Conservation (phyloP, 2,329 filamentous ascomycete genomes). For the Penicillium occitanis region DNA sequence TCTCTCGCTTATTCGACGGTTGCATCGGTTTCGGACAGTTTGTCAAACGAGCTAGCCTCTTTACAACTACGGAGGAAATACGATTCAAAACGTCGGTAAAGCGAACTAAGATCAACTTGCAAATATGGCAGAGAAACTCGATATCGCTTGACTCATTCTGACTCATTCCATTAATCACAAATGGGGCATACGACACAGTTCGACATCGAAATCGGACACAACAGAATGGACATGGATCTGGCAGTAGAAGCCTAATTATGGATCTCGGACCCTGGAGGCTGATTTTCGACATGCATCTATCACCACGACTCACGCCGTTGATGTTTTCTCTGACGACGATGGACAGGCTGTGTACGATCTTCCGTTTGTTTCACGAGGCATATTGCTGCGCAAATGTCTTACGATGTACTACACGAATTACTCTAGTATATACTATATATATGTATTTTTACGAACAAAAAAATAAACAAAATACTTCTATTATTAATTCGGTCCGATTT, state of each 20-base stretch:
- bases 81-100: not conserved
- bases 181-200: not conserved
- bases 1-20: not conserved
- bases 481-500: not conserved
- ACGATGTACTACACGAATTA: constrained; percentile 3
- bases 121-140: not conserved
- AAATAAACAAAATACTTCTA: not conserved
- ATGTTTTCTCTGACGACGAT: not conserved
- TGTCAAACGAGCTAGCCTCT: constrained; percentile 8
- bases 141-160: constrained; percentile 2
- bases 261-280: constrained; percentile 1
- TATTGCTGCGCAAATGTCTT: constrained; percentile 5
- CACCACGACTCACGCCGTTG: not conserved
- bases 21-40: not conserved
- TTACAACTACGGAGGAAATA: constrained; percentile 2
- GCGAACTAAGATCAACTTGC: not conserved
- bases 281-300: not conserved
- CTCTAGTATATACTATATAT: not conserved
- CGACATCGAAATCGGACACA: not conserved
- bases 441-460: constrained; percentile 6
- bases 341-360: not conserved
- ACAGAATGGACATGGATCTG: not conserved
- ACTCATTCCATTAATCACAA: not conserved
- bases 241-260: not conserved
- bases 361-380: constrained; percentile 2